Evolutionary conservation across 306 rosid genomes (phyloP).

Genomic region (Cicer judaicum): DNA sequence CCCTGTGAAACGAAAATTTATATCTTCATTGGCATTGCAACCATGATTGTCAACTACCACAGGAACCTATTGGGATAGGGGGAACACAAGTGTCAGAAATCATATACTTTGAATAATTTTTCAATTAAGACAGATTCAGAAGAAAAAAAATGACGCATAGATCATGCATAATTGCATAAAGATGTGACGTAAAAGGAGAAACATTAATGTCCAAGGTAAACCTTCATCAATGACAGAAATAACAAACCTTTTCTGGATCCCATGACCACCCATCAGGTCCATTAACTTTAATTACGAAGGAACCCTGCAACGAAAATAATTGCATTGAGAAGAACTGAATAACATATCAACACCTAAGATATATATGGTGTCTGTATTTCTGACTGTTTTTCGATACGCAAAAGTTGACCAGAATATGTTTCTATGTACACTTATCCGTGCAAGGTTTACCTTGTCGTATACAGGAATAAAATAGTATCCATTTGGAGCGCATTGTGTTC

Average conservation of each 20-base stretch:
- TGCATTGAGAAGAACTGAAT: conserved; percentile 46
- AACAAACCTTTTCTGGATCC: conserved; percentile 83
- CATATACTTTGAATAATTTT: conserved; percentile 12
- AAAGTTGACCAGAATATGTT: conserved; percentile 28
- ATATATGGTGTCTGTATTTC: not conserved
- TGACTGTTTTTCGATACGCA: not conserved
- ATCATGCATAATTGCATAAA: conserved; percentile 14
- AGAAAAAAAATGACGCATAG: not conserved
- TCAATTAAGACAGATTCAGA: conserved; percentile 26
- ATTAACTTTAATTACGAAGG: conserved; percentile 76
- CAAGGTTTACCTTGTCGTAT: conserved; percentile 80
- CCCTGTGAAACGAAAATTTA: conserved; percentile 95
- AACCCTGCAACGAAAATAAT: conserved; percentile 68
- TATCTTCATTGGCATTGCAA: conserved; percentile 92
- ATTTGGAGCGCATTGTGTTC: conserved; percentile 96
- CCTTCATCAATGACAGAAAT: conserved; percentile 33
- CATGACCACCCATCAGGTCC: conserved; percentile 99
- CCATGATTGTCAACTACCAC: conserved; percentile 81
- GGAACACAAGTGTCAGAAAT: conserved; percentile 16
- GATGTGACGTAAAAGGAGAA: conserved; percentile 26
- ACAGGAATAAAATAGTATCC: conserved; percentile 99
- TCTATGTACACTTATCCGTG: conserved; percentile 24
- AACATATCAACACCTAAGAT: not conserved
- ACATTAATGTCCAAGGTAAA: conserved; percentile 1
- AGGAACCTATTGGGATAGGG: conserved; percentile 62